Conservation (phyloP, 2,329 filamentous ascomycete species). For the Tolypocladium tundrense region DNA sequence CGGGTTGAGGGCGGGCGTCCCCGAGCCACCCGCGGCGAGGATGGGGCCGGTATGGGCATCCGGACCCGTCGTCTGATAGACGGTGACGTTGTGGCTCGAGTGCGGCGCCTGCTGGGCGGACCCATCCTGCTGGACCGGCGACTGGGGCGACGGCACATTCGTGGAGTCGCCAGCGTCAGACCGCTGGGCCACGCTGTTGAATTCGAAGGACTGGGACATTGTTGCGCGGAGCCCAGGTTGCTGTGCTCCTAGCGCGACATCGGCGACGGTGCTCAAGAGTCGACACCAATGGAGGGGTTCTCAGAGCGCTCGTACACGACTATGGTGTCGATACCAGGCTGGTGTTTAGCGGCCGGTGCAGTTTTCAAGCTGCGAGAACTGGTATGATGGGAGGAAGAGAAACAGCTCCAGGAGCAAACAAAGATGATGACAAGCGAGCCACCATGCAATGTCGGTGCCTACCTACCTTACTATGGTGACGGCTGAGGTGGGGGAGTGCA, state of each 20-base stretch:
- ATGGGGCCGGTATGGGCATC: slow-evolving; percentile 27
- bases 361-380: not conserved
- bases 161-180: slow-evolving; percentile 10
- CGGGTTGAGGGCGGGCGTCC: slow-evolving; percentile 29
- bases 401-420: not conserved
- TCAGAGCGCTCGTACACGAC: not conserved
- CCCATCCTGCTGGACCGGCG: slow-evolving; percentile 12
- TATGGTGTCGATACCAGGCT: not conserved
- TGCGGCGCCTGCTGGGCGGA: slow-evolving; percentile 8
- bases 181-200: slow-evolving; percentile 10
- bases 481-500: not conserved
- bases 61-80: slow-evolving; percentile 29
- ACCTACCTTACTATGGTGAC: not conserved
- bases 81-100: slow-evolving; percentile 24
- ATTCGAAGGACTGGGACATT: slow-evolving; percentile 10
- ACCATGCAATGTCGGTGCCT: not conserved
- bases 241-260: not conserved
- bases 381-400: not conserved
- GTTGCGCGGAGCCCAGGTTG: not conserved
- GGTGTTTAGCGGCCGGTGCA: not conserved
- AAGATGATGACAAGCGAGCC: not conserved
- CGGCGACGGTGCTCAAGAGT: not conserved
- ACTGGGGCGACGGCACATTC: slow-evolving; percentile 12
- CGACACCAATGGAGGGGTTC: not conserved
- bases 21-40: slow-evolving; percentile 19